Conservation (phyloP, 2,329 filamentous ascomycete genomes). For the Zasmidium cellare region DNA sequence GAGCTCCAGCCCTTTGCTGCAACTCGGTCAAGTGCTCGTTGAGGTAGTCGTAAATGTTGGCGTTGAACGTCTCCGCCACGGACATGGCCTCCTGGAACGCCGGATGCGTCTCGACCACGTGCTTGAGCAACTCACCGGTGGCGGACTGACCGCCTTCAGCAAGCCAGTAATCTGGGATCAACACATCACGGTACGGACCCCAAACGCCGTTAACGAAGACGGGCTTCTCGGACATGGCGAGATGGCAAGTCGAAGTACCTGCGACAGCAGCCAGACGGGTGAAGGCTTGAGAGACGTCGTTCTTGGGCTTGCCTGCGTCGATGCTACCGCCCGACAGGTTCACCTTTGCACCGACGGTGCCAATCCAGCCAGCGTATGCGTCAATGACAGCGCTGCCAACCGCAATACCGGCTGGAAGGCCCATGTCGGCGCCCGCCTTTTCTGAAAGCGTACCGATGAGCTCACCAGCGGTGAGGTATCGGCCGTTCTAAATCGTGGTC, state of each 20-base stretch:
- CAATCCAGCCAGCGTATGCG: conserved; percentile 97
- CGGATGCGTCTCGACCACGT: conserved; percentile 92
- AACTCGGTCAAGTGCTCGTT: conserved; percentile 83
- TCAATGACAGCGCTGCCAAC: conserved; percentile 97
- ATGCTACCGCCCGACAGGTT: conserved; percentile 62
- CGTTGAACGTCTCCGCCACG: conserved; percentile 76
- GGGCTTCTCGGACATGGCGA: conserved; percentile 90
- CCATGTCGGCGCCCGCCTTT: conserved; percentile 78
- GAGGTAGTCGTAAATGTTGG: conserved; percentile 92
- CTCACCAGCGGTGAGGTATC: conserved; percentile 88
- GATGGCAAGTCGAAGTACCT: conserved; percentile 94
- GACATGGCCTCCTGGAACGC: conserved; percentile 79
- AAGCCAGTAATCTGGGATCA: conserved; percentile 93
- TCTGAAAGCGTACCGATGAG: conserved; percentile 82
- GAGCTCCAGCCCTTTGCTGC: conserved; percentile 66
- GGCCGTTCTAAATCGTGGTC: conserved; percentile 71
- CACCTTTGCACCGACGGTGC: conserved; percentile 96
- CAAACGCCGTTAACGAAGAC: conserved; percentile 95
- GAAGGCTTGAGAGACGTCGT: conserved; percentile 90
- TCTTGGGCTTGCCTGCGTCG: conserved; percentile 67
- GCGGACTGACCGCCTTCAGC: conserved; percentile 96
- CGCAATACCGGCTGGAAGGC: conserved; percentile 81
- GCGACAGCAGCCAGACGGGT: conserved; percentile 90
- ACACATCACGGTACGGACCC: conserved; percentile 93
- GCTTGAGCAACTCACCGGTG: conserved; percentile 89